Conservation (phyloP, 2,329 filamentous ascomycete genomes). For the Chrysoporthe puriensis region DNA sequence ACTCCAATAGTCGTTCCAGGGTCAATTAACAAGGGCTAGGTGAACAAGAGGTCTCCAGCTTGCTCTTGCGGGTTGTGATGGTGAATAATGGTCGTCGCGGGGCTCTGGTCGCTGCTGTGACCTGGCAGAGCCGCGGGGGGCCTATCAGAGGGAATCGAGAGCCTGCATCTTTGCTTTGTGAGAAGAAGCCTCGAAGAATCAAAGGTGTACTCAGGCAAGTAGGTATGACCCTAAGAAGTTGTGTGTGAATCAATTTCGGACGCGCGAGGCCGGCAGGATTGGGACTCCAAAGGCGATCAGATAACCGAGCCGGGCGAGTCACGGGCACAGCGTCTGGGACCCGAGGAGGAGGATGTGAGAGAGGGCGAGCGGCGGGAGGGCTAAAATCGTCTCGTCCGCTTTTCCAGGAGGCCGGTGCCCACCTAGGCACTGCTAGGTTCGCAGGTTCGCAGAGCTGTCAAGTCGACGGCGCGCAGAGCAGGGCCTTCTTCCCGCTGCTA, state of each 20-base stretch:
- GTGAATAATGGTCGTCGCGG: background rate
- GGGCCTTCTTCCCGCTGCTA: background rate
- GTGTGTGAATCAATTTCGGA: background rate
- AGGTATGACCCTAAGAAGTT: slow-evolving; percentile 20
- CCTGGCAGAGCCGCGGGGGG: slow-evolving; percentile 13
- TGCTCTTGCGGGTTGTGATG: background rate
- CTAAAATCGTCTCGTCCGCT: background rate
- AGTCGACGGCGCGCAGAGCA: background rate
- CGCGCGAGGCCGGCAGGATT: background rate
- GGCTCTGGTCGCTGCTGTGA: slow-evolving; percentile 1
- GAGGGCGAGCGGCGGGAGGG: background rate
- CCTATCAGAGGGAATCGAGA: slow-evolving; percentile 25
- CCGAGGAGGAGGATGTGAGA: background rate
- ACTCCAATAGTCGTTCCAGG: background rate
- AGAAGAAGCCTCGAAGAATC: slow-evolving; percentile 26
- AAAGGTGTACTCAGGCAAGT: slow-evolving; percentile 21
- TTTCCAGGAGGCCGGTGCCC: background rate
- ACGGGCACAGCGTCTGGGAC: background rate
- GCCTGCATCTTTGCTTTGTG: slow-evolving; percentile 28
- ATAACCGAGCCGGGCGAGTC: background rate
- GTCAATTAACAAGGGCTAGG: background rate
- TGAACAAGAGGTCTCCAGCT: background rate
- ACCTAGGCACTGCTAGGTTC: background rate
- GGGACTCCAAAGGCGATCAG: background rate
- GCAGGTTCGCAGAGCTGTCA: background rate